These are phyloP conservation scores for Orobanche coerulescens DNA, from an alignment of 257 asterid genomes.

Conservation along the genomic window DNA sequence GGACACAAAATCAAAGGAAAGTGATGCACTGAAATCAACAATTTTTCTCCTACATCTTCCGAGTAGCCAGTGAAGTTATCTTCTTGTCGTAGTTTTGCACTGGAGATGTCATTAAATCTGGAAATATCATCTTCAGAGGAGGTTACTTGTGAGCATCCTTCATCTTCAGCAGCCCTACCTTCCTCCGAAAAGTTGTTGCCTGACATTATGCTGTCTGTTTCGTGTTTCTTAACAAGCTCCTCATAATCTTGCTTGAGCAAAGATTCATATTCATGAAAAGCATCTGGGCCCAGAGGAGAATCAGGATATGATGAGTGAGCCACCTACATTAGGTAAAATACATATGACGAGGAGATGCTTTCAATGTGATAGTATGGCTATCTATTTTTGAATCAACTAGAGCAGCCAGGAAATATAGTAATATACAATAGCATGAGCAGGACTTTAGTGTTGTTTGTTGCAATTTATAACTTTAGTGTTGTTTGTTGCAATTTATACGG, in stretches of 20 bases:
- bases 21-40: conserved; percentile 72
- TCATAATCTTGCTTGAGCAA: conserved; percentile 87
- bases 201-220: conserved; percentile 26
- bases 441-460: not conserved
- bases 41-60: conserved; percentile 46
- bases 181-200: conserved; percentile 28
- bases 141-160: conserved; percentile 69
- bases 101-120: conserved; percentile 30
- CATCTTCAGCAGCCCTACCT: conserved; percentile 40
- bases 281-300: conserved; percentile 98
- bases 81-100: conserved; percentile 28
- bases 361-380: conserved; percentile 11
- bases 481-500: too few species aligned
- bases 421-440: not conserved
- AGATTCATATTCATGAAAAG: conserved; percentile 77
- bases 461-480: not conserved
- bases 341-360: conserved; percentile 14
- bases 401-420: not conserved
- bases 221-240: conserved; percentile 61
- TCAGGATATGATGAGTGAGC: conserved; percentile 93
- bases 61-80: conserved; percentile 34
- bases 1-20: conserved; percentile 87
- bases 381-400: not conserved
- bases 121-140: conserved; percentile 42
- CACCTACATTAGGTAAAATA: conserved; percentile 40